phyloP scores from a whole-genome alignment of 805 yeast species.

The Cyberlindnera euphorbiae region DNA sequence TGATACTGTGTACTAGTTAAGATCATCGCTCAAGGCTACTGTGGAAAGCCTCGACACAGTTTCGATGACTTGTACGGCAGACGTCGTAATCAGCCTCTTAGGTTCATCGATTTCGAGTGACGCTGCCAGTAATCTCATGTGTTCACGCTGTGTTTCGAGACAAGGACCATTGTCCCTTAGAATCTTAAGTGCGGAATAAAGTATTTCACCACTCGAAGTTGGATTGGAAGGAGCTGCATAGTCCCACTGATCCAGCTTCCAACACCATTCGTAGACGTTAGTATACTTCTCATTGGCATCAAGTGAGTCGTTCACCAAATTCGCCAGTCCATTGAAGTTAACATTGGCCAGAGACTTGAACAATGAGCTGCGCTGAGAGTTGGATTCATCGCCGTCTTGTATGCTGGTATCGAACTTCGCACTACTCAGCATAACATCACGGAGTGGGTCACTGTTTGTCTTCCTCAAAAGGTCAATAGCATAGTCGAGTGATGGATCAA shows the following conservation, averaged over 20 bases:
- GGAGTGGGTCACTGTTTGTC: conserved; percentile 31
- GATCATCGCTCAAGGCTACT: conserved; percentile 1
- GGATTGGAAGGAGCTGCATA: conserved; percentile 43
- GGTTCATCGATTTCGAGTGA: conserved; percentile 6
- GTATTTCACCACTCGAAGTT: conserved; percentile 36
- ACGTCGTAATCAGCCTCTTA: conserved; percentile 9
- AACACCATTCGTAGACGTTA: conserved; percentile 53
- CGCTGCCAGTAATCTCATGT: conserved; percentile 14
- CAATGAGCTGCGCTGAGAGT: conserved; percentile 11
- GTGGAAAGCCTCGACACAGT: background rate
- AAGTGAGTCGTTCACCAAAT: conserved; percentile 32
- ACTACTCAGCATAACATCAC: conserved; percentile 47
- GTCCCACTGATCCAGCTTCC: conserved; percentile 81
- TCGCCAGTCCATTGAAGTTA: conserved; percentile 59
- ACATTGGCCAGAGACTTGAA: conserved; percentile 39
- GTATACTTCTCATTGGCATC: conserved; percentile 12
- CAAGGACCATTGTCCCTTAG: conserved; percentile 33
- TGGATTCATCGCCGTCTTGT: conserved; percentile 5
- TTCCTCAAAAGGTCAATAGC: conserved; percentile 41
- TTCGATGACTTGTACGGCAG: conserved; percentile 15
- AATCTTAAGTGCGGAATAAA: conserved; percentile 49
- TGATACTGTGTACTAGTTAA: conserved; percentile 5
- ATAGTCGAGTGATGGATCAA: conserved; percentile 45
- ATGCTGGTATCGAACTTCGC: conserved; percentile 49
- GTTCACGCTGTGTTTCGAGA: conserved; percentile 9